phyloP scores from a whole-genome alignment of 169 alveolate species.

The Cryptosporidium andersoni region DNA sequence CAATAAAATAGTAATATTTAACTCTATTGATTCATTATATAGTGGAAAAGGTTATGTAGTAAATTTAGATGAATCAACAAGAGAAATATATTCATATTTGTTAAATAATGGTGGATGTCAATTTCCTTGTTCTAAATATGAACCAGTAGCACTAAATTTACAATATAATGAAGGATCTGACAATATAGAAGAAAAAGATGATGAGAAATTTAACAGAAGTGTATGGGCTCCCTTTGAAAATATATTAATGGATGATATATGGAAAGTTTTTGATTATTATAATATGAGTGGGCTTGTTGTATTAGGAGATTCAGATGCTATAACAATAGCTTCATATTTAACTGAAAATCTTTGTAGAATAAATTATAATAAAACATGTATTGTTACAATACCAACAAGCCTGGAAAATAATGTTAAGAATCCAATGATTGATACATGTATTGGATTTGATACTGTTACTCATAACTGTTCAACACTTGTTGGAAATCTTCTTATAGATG shows the following conservation, averaged over 20 bases:
- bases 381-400: slow-evolving; percentile 84
- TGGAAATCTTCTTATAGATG: slow-evolving; percentile 87
- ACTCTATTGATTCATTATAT: slow-evolving; percentile 4
- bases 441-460: slow-evolving; percentile 88
- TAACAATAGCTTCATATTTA: slow-evolving; percentile 80
- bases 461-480: slow-evolving; percentile 82
- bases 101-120: slow-evolving; percentile 38
- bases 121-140: background rate
- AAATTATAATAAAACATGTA: slow-evolving; percentile 66
- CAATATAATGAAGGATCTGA: background rate
- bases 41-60: slow-evolving; percentile 30
- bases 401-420: slow-evolving; percentile 83
- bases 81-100: background rate
- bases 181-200: background rate
- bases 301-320: slow-evolving; percentile 85
- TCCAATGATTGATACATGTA: slow-evolving; percentile 78
- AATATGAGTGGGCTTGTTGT: slow-evolving; percentile 81
- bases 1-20: slow-evolving; percentile 20
- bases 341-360: slow-evolving; percentile 78
- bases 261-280: slow-evolving; percentile 6
- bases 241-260: background rate
- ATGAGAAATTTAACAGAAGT: background rate
- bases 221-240: background rate
- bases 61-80: background rate
- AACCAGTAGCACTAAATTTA: too few species aligned